Evolutionary conservation across 208 protist species (phyloP), one percentile per base, ranked within the genome.

Genomic region (Crithidia expoeki): DNA sequence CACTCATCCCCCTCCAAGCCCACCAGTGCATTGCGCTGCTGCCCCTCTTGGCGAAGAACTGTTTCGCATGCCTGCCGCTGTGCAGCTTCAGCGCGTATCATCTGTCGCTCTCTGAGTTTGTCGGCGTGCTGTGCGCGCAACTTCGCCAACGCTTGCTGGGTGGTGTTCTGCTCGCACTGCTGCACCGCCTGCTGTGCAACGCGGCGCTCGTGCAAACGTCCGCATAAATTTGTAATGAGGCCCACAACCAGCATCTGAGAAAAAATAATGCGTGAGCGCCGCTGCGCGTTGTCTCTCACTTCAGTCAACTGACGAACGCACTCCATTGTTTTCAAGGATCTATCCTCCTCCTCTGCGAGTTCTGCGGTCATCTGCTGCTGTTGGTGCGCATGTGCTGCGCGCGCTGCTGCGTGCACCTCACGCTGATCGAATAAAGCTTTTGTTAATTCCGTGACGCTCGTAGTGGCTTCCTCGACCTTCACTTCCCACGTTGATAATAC

Each of bases 1-100:
- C 68, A 80, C 68, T 92, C 86, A 72, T 92, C 87, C 30, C 47
- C 82, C 50, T 69, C 57, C 14, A 89, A 57, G 17, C 69, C 84
- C 61, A 66, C 70, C 4, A 75, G 64, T 17, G 75, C 60, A 44
- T 84, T 80, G 30, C 62, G 68, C 33, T 57, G 58, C 50, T 81
- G 81, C 5, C 53, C 40, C 51, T 78, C 61, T 21, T 28, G 27
- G 2, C 42, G 32, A 0, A 34, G 36, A 2, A 59, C 33, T 5
- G 62, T 32, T 44, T 67, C 52, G 9, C 19, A 25, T 12, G 21
- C 55, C 4, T 40, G 44, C 17, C 3, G 25, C 7, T 44, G 33
- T 27, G 63, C 44, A 42, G 49, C 63, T n/a, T 44, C 74, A 34
- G 33, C 76, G 23, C 55, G 70, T 12, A 58, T 42, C 14, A 28